Evolutionary conservation across 2,329 filamentous ascomycete species (phyloP).

Genomic region (Sporothrix brunneoviolacea): DNA sequence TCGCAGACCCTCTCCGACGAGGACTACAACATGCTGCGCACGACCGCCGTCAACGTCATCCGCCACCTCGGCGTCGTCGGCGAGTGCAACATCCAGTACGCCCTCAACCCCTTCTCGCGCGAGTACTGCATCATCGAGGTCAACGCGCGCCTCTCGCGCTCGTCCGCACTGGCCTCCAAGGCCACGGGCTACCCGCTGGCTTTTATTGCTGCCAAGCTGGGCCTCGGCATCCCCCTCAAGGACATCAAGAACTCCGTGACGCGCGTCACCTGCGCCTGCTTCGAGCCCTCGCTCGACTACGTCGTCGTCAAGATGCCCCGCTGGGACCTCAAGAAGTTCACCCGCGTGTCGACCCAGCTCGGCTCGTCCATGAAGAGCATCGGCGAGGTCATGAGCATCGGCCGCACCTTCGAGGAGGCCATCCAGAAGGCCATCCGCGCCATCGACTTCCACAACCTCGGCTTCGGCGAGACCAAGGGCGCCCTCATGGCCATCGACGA

Average conservation of each 20-base stretch:
- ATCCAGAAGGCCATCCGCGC: slow-evolving; percentile 97
- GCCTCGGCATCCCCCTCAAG: slow-evolving; percentile 88
- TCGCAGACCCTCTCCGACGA: slow-evolving; percentile 95
- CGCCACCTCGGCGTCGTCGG: slow-evolving; percentile 94
- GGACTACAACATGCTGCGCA: slow-evolving; percentile 98
- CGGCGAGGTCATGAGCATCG: slow-evolving; percentile 98
- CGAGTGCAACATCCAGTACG: slow-evolving; percentile 99
- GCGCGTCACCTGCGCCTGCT: slow-evolving; percentile 92
- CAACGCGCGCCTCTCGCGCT: slow-evolving; percentile 91
- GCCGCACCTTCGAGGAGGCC: slow-evolving; percentile 92
- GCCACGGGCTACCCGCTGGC: slow-evolving; percentile 93
- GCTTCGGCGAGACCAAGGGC: slow-evolving; percentile 77
- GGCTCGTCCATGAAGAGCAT: slow-evolving; percentile 99
- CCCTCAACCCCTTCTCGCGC: slow-evolving; percentile 85
- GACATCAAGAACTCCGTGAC: slow-evolving; percentile 96
- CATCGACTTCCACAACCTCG: slow-evolving; percentile 91
- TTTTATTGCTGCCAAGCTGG: slow-evolving; percentile 94
- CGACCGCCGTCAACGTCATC: slow-evolving; percentile 94
- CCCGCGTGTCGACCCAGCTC: slow-evolving; percentile 87
- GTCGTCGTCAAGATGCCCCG: slow-evolving; percentile 98
- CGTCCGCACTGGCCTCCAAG: slow-evolving; percentile 92
- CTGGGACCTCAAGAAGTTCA: slow-evolving; percentile 99
- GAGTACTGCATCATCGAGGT: slow-evolving; percentile 99
- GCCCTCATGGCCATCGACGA: slow-evolving; percentile 94
- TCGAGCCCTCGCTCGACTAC: slow-evolving; percentile 96